Conservation (phyloP, 1,284 basidiomycete species). For the Rhodotorula sp. region DNA sequence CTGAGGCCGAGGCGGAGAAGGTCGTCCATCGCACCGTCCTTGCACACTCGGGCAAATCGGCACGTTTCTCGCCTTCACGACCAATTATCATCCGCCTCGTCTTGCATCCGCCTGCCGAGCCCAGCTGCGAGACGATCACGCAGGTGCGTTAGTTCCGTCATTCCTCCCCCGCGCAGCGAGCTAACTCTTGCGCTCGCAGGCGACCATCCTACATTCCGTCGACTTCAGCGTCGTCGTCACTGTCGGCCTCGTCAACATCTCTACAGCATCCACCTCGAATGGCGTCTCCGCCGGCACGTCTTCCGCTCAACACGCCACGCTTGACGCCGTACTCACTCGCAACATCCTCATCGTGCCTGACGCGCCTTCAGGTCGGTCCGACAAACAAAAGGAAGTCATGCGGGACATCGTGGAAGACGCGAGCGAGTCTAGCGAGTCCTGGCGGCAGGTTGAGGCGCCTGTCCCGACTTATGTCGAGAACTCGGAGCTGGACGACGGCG, state of each 20-base stretch:
- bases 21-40: conserved; percentile 24
- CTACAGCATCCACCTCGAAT: background rate
- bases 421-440: background rate
- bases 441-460: conserved; percentile 27
- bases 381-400: conserved; percentile 34
- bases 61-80: conserved; percentile 32
- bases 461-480: conserved; percentile 35
- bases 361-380: conserved; percentile 3
- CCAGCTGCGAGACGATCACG: conserved; percentile 32
- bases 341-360: conserved; percentile 31
- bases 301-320: background rate
- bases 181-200: conserved; percentile 5
- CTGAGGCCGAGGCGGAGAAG: background rate
- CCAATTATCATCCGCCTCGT: conserved; percentile 35
- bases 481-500: conserved; percentile 13
- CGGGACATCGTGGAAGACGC: background rate
- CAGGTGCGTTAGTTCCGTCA: conserved; percentile 8
- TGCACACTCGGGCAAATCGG: conserved; percentile 38
- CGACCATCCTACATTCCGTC: conserved; percentile 33
- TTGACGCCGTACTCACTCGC: conserved; percentile 18
- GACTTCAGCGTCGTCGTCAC: conserved; percentile 29
- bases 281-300: background rate
- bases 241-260: conserved; percentile 26
- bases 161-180: too few relatives aligned
- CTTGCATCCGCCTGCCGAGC: conserved; percentile 29